Conservation (phyloP, 2,329 filamentous ascomycete species). For the Apiospora malaysiana region DNA sequence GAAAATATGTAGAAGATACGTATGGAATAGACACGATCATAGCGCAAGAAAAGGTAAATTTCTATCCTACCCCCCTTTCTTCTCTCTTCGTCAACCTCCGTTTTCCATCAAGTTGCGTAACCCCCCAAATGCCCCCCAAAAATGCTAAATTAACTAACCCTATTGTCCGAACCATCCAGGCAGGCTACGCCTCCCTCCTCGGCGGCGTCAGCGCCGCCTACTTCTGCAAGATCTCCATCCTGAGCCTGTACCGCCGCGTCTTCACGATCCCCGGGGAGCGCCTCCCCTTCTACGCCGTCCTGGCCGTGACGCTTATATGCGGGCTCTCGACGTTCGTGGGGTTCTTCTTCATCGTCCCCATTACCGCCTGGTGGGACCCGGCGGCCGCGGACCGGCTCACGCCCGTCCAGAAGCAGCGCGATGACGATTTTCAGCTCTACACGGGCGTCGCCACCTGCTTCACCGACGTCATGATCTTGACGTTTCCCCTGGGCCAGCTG, state of each 20-base stretch:
- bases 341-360: not conserved
- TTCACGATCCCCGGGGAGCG: conserved; percentile 5
- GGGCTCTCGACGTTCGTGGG: not conserved
- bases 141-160: no score
- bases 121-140: no score
- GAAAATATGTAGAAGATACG: not conserved
- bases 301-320: not conserved
- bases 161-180: no score
- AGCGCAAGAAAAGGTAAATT: not conserved
- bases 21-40: not conserved
- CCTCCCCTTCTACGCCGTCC: conserved; percentile 1
- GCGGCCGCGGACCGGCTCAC: not conserved
- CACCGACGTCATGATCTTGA: not conserved
- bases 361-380: not conserved
- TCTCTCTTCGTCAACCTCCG: not conserved
- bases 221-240: conserved; percentile 17
- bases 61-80: not conserved
- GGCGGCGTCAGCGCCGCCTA: conserved; percentile 13
- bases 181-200: conserved; percentile 1
- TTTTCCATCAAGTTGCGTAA: not conserved
- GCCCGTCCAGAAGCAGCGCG: not conserved
- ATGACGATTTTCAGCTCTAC: not conserved
- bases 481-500: not conserved
- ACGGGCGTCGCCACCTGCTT: conserved; percentile 7
- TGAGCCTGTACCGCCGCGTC: conserved; percentile 9